Percentiles rank a stretch among this genome's conserved stretches.
phyloP scores from a whole-genome alignment of 495 filamentous ascomycete genomes.

The Penicillium taxi region DNA sequence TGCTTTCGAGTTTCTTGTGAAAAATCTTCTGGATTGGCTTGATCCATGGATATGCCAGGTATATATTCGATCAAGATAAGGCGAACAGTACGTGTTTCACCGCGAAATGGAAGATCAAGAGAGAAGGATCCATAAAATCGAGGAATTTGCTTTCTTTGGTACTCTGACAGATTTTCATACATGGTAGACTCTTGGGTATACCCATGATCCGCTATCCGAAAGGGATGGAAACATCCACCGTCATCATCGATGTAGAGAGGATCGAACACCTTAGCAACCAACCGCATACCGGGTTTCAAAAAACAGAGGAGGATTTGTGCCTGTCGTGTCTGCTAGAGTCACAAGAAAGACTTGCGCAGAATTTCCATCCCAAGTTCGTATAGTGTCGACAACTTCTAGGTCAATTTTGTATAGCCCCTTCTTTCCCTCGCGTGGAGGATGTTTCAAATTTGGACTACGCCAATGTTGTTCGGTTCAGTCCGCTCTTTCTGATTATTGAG shows the following conservation, averaged over 20 bases:
- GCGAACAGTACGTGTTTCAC: slow-evolving; percentile 16
- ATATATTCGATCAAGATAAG: slow-evolving; percentile 21
- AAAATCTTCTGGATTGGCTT: slow-evolving; percentile 8
- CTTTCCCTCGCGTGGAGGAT: background rate
- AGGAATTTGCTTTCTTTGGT: slow-evolving; percentile 11
- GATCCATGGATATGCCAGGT: slow-evolving; percentile 14
- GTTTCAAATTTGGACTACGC: background rate
- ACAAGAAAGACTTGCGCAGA: background rate
- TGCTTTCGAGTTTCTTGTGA: slow-evolving; percentile 8
- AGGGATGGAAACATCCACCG: slow-evolving; percentile 15
- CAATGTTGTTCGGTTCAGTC: background rate
- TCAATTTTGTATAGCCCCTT: background rate
- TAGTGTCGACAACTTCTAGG: background rate
- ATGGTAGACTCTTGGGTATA: slow-evolving; percentile 22
- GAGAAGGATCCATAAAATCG: too few species aligned
- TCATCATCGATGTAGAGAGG: slow-evolving; percentile 24
- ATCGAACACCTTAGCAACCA: slow-evolving; percentile 27
- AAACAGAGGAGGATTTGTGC: background rate
- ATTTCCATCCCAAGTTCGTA: background rate
- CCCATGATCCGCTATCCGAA: slow-evolving; percentile 18
- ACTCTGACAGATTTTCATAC: slow-evolving; percentile 12
- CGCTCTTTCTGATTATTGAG: too few species aligned
- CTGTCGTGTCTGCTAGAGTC: background rate
- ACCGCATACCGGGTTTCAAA: background rate
- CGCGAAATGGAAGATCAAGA: slow-evolving; percentile 18